These are phyloP conservation scores for Thymus mandschuricus DNA, from an alignment of 257 asterid species.

Conservation along the genomic window DNA sequence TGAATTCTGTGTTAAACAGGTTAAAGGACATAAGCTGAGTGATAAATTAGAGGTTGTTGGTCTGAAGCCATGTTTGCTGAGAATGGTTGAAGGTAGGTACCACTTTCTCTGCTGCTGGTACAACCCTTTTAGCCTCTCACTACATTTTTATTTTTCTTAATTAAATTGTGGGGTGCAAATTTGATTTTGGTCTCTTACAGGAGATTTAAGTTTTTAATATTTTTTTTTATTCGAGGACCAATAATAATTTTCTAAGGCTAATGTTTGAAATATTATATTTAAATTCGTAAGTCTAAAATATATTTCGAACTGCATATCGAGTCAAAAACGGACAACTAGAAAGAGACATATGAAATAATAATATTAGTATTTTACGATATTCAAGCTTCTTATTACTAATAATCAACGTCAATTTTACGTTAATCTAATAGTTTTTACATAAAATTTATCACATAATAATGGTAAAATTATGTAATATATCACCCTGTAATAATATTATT, in stretches of 20 bases:
- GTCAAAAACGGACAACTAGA: slow-evolving; percentile 21
- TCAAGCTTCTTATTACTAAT: background rate
- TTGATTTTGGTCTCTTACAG: background rate
- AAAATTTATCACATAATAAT: too few species aligned
- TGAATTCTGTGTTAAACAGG: slow-evolving; percentile 52
- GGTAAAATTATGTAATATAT: too few species aligned
- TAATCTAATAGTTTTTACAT: too few species aligned
- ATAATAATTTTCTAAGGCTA: background rate
- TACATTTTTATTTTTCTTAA: background rate
- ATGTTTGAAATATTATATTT: background rate
- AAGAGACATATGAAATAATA: slow-evolving; percentile 11
- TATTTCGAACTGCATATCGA: background rate
- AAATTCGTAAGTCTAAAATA: background rate
- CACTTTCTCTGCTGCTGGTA: slow-evolving; percentile 29
- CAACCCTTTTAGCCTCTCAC: slow-evolving; percentile 8
- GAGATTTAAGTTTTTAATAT: background rate
- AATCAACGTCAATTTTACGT: background rate
- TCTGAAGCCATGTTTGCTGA: slow-evolving; percentile 87
- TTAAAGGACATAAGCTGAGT: slow-evolving; percentile 69
- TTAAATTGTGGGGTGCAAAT: background rate
- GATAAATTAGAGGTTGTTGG: slow-evolving; percentile 78
- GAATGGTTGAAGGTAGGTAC: slow-evolving; percentile 93
- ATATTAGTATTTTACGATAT: too few species aligned
- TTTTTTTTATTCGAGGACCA: background rate
- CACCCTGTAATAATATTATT: background rate